These are phyloP conservation scores for Aspergillus fischeri DNA, from an alignment of 2,329 filamentous ascomycete species.

Conservation along the genomic window DNA sequence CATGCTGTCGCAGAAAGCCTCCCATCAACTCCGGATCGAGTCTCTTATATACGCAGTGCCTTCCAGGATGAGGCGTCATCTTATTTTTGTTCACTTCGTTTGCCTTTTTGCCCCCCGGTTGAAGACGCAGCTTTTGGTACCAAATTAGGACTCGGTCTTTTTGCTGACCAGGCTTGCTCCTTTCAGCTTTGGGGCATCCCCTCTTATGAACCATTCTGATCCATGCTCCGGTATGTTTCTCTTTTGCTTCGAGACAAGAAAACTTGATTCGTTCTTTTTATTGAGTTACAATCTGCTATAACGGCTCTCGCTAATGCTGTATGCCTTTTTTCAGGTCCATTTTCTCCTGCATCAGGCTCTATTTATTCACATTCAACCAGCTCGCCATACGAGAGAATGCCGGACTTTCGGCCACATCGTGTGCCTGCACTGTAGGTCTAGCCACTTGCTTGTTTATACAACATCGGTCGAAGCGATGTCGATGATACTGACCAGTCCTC, in stretches of 20 bases:
- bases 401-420: constrained; percentile 33
- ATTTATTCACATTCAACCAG: constrained; percentile 33
- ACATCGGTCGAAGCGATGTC: constrained; percentile 11
- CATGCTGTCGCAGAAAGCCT: constrained; percentile 8
- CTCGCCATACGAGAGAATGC: constrained; percentile 35
- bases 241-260: background rate
- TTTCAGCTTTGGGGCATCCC: constrained; percentile 48
- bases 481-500: constrained; percentile 11
- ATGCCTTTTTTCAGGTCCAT: constrained; percentile 26
- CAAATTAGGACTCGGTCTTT: background rate
- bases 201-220: constrained; percentile 49
- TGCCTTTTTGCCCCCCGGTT: constrained; percentile 3
- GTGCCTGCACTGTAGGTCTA: constrained; percentile 38
- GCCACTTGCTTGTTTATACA: background rate
- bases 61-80: constrained; percentile 9
- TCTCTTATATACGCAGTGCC: constrained; percentile 10
- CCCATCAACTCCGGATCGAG: constrained; percentile 3
- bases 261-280: constrained; percentile 8
- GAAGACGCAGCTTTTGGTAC: background rate
- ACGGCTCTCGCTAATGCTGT: background rate
- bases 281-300: constrained; percentile 3
- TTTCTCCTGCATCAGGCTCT: constrained; percentile 29
- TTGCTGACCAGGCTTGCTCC: constrained; percentile 16
- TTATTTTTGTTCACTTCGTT: background rate
- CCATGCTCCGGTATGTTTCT: constrained; percentile 50